phyloP scores from a whole-genome alignment of 2,329 filamentous ascomycete species.

The Pseudocercospora musae region DNA sequence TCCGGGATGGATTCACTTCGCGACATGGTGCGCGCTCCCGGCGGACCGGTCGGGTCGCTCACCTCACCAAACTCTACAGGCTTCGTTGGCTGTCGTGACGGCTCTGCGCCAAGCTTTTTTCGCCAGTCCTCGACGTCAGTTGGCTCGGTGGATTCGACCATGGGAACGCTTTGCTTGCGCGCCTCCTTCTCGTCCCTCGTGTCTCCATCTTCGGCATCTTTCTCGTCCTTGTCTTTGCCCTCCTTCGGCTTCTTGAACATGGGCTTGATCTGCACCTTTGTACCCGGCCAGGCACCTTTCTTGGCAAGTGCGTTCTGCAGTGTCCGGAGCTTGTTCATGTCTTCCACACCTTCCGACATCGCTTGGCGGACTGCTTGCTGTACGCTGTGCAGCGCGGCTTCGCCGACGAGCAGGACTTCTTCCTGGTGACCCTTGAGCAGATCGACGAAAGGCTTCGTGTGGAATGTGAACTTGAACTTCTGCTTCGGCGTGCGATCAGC shows the following conservation, averaged over 20 bases:
- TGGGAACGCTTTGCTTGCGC: constrained; percentile 16
- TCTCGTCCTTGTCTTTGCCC: constrained; percentile 51
- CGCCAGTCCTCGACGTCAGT: constrained; percentile 14
- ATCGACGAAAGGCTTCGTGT: constrained; percentile 93
- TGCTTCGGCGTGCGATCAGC: constrained; percentile 97
- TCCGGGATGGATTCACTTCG: constrained; percentile 83
- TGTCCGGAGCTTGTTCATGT: constrained; percentile 77
- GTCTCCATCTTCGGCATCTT: constrained; percentile 14
- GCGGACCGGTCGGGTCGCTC: constrained; percentile 35
- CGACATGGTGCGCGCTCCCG: constrained; percentile 49
- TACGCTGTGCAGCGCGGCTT: constrained; percentile 83
- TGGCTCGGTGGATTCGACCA: constrained; percentile 9
- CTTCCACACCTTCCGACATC: constrained; percentile 74
- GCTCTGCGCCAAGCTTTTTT: constrained; percentile 9
- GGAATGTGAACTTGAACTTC: constrained; percentile 99
- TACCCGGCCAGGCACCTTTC: constrained; percentile 91
- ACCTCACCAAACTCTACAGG: constrained; percentile 22
- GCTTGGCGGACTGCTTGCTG: constrained; percentile 82
- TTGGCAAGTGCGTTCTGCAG: constrained; percentile 84
- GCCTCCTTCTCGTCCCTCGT: constrained; percentile 53
- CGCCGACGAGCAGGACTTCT: constrained; percentile 89
- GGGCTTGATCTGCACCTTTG: constrained; percentile 98
- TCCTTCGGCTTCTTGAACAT: constrained; percentile 88
- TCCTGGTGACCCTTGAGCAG: constrained; percentile 93
- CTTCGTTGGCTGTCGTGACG: neutral